A percentile compares a stretch with the other conserved stretches of the same genome.
Conservation (phyloP, 768 basidiomycete genomes). For the Hortiboletus campestris region DNA sequence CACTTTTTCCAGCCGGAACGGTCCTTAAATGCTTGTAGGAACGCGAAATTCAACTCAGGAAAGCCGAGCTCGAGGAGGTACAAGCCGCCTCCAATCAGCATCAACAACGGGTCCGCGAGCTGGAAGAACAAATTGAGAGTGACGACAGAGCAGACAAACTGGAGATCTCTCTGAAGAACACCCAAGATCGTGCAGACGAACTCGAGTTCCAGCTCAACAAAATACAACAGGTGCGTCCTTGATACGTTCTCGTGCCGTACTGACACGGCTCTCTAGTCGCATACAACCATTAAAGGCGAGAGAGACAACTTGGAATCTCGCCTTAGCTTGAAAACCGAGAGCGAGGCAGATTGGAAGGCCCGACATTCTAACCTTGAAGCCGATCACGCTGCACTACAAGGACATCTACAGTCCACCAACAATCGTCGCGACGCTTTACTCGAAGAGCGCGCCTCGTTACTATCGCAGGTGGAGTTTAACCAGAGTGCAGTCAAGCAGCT, state of each 20-base stretch:
- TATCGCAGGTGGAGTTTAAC: constrained; percentile 45
- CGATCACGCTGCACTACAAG: constrained; percentile 37
- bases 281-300: constrained; percentile 58
- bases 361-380: constrained; percentile 49
- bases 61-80: constrained; percentile 50
- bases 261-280: constrained; percentile 40
- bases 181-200: constrained; percentile 79
- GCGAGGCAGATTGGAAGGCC: constrained; percentile 46
- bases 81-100: constrained; percentile 53
- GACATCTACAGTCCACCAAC: constrained; percentile 44
- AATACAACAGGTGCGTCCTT: constrained; percentile 61
- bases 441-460: constrained; percentile 50
- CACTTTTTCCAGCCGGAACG: neutral
- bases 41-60: constrained; percentile 68
- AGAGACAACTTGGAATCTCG: constrained; percentile 54
- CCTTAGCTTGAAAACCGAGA: constrained; percentile 39
- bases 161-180: constrained; percentile 70
- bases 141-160: constrained; percentile 79
- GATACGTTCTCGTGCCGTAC: neutral
- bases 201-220: constrained; percentile 81
- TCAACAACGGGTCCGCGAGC: constrained; percentile 60
- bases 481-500: constrained; percentile 50
- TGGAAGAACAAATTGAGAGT: constrained; percentile 80
- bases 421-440: constrained; percentile 46
- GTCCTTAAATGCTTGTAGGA: constrained; percentile 44